Conservation (phyloP, 495 filamentous ascomycete species). For the Aspergillus sparsus region DNA sequence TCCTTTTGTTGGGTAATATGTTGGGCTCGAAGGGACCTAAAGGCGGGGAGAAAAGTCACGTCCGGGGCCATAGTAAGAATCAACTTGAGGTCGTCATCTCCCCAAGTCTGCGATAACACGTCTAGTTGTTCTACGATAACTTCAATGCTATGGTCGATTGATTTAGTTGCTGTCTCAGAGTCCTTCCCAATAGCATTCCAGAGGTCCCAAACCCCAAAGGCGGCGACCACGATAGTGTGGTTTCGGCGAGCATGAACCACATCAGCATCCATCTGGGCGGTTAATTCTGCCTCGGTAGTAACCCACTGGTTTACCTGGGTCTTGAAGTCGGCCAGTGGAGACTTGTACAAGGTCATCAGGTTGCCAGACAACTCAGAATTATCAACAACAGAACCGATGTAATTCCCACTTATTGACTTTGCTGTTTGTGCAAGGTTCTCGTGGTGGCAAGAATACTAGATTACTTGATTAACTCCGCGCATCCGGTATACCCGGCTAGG, state of each 20-base stretch:
- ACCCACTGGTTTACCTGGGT: conserved; percentile 46
- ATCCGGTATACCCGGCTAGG: conserved; percentile 8
- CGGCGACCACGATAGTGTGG: conserved; percentile 42
- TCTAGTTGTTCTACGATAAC: conserved; percentile 48
- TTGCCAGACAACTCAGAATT: conserved; percentile 33
- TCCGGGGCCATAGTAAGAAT: conserved; percentile 52
- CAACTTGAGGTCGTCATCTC: conserved; percentile 44
- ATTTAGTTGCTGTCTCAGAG: conserved; percentile 34
- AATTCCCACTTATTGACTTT: conserved; percentile 31
- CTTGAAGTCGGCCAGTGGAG: conserved; percentile 42
- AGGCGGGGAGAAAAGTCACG: conserved; percentile 54
- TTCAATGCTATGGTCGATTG: conserved; percentile 45
- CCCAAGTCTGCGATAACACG: conserved; percentile 39
- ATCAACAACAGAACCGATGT: conserved; percentile 46
- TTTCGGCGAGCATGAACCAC: conserved; percentile 31
- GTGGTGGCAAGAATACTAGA: conserved; percentile 47
- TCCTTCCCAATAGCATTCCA: conserved; percentile 47
- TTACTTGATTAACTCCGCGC: conserved; percentile 8
- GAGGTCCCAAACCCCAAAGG: conserved; percentile 54
- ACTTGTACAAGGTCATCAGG: conserved; percentile 31
- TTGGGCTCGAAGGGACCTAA: conserved; percentile 34
- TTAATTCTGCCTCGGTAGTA: conserved; percentile 30
- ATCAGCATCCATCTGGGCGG: conserved; percentile 28
- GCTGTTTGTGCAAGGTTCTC: conserved; percentile 48
- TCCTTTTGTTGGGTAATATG: conserved; percentile 39